Evolutionary conservation across 2,329 filamentous ascomycete genomes (phyloP), one percentile per base, ranked within the genome.

Genomic region (Colletotrichum liriopes): DNA sequence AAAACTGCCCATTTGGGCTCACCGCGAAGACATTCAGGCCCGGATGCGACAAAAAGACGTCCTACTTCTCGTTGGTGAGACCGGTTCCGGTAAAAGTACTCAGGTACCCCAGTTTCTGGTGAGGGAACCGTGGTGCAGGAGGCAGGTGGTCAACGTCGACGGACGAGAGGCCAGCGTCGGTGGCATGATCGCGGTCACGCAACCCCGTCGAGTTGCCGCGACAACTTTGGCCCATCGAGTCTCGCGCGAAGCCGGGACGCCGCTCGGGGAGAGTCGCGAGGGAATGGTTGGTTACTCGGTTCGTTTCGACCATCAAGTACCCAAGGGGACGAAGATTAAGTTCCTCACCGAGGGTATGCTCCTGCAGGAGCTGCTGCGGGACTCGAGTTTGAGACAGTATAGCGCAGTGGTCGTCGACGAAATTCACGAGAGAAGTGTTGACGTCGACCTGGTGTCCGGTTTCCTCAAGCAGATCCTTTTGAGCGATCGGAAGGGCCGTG

Each of bases 301-400:
- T 43, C 93, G 96, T 67, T 99, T 99, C 78, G 96, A 99, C 77
- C 94, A 95, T 72, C 92, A 93, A 16, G 90, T 94, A 0, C 93
- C 94, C n/a, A 90, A 90, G 26, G 92, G 91, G n/a, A 94, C 94
- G 5, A 92, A 89, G 77, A 93, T 99, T 83, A 98, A 98, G 79
- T 99, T 95, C 77, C 85, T 99, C 74, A 99, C 96, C 0, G 97
- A 99, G 81, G 96, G 96, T 77, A 98, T 98, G 92, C 86, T 99
- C 63, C 86, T 99, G 18, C 95, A 98, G 80, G 97, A 99, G 82
- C 92, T 99, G 82, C 82, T 99, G 72, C 89, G 93, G 65, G 96
- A 99, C 80, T 94, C 94, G 1, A 87, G 92, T 77, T 86, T 99
- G 78, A 90, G 89, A 41, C 91, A 94, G 79, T 99, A 99, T 80